A percentile compares a stretch with the other conserved stretches of the same genome.
Evolutionary conservation across 1,284 basidiomycete species (phyloP).

Genomic region (Cryptococcus neoformans): DNA sequence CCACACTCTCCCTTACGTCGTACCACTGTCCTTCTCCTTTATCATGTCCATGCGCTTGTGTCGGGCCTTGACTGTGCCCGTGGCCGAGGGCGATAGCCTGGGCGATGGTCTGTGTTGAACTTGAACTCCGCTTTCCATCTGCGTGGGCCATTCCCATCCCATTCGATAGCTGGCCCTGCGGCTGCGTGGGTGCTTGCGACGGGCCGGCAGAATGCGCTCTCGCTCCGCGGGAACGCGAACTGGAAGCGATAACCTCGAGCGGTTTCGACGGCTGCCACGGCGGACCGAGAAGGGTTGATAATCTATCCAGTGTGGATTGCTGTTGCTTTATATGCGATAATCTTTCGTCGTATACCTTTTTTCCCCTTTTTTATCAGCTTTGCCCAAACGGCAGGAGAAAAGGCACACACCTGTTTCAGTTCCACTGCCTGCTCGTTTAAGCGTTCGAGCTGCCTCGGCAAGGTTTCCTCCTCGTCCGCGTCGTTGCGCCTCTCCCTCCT

Average conservation of each 20-base stretch:
- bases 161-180: too few species aligned
- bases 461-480: conserved; percentile 10
- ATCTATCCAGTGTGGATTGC: conserved; percentile 23
- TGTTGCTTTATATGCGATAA: conserved; percentile 30
- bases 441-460: conserved; percentile 37
- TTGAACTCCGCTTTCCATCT: neutral
- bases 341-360: conserved; percentile 31
- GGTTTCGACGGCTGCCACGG: conserved; percentile 37
- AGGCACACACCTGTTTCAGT: conserved; percentile 22
- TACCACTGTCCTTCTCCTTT: conserved; percentile 18
- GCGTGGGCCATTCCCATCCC: neutral
- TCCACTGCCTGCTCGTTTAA: conserved; percentile 31
- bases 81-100: conserved; percentile 9
- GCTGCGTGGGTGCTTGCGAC: neutral
- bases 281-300: conserved; percentile 33
- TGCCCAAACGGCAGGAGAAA: too few species aligned
- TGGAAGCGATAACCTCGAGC: conserved; percentile 31
- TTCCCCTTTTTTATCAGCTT: too few species aligned
- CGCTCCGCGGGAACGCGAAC: conserved; percentile 9
- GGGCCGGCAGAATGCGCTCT: too few species aligned
- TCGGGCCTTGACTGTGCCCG: too few species aligned
- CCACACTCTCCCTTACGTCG: conserved; percentile 36
- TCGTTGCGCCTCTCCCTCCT: too few species aligned
- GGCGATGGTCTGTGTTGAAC: conserved; percentile 10
- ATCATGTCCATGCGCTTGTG: too few species aligned